Evolutionary conservation across 225 moss, liverwort and hornwort genomes (phyloP).

Genomic region (Bryoerythrophyllum caledonicum): DNA sequence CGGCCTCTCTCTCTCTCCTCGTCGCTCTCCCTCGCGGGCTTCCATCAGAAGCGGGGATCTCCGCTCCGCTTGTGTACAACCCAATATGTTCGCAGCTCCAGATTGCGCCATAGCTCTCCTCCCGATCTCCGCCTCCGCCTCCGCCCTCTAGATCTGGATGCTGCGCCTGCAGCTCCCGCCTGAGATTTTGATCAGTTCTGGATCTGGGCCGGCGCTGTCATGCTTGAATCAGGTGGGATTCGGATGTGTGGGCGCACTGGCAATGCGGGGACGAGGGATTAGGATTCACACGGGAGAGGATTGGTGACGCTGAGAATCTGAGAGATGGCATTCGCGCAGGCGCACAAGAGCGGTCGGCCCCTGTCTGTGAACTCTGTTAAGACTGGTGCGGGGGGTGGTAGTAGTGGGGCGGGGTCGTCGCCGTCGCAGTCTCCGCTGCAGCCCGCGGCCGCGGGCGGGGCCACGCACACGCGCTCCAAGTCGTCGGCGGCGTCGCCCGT

Average conservation of each 20-base stretch:
- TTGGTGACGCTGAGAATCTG: constrained; percentile 35
- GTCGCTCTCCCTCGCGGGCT: too few species aligned
- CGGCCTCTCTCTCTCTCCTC: too few species aligned
- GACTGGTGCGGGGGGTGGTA: not conserved
- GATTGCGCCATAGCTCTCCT: constrained; percentile 3
- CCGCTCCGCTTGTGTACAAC: not conserved
- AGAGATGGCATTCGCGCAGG: constrained; percentile 93
- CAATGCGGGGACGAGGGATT: constrained; percentile 4
- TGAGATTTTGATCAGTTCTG: constrained; percentile 9
- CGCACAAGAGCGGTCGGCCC: constrained; percentile 73
- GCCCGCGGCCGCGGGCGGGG: constrained; percentile 29
- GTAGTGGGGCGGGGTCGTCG: constrained; percentile 35
- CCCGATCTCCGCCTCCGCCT: constrained; percentile 18
- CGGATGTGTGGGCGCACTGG: not conserved
- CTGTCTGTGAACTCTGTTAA: constrained; percentile 63
- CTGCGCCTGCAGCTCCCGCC: not conserved
- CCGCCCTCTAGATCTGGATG: constrained; percentile 7
- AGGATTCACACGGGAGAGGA: constrained; percentile 13
- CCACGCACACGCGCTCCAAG: constrained; percentile 75
- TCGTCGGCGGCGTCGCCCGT: constrained; percentile 80
- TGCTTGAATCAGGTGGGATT: not conserved
- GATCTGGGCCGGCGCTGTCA: too few species aligned
- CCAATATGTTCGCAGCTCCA: constrained; percentile 11
- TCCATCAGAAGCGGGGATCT: not conserved
- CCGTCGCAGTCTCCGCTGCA: constrained; percentile 55